Conservation (phyloP, 768 basidiomycete species). For the Tulasnella sp. region DNA sequence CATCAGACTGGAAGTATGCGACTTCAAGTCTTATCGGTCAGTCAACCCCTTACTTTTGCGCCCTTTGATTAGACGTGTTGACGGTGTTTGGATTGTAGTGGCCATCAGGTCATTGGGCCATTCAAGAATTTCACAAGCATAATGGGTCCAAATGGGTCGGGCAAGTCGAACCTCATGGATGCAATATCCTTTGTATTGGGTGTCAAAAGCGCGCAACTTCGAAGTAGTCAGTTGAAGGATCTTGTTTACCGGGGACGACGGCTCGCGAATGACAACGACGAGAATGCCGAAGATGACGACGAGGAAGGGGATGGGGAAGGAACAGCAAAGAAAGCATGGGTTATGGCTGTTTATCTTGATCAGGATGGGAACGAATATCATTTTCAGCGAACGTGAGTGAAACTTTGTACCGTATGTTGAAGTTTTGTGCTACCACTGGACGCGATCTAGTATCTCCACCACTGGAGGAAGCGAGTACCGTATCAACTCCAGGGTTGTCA, state of each 20-base stretch:
- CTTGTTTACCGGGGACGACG: conserved; percentile 83
- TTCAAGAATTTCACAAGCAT: conserved; percentile 90
- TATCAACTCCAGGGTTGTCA: conserved; percentile 66
- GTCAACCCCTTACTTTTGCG: conserved; percentile 11
- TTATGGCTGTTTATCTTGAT: conserved; percentile 81
- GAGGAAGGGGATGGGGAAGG: conserved; percentile 56
- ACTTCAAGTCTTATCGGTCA: conserved; percentile 93
- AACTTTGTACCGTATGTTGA: neutral
- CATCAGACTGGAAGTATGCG: conserved; percentile 73
- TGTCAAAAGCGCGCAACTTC: conserved; percentile 82
- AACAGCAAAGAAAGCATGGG: conserved; percentile 88
- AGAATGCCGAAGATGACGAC: conserved; percentile 31
- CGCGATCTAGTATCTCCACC: conserved; percentile 56
- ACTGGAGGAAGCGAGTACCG: conserved; percentile 84
- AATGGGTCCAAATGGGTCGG: conserved; percentile 97
- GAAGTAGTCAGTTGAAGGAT: conserved; percentile 89
- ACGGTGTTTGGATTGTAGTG: conserved; percentile 29
- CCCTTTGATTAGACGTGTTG: neutral
- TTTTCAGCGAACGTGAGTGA: conserved; percentile 81
- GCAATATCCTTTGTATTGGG: conserved; percentile 98
- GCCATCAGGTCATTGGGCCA: conserved; percentile 77
- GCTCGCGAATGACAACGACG: conserved; percentile 34
- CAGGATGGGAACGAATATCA: conserved; percentile 65
- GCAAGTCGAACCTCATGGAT: conserved; percentile 99
- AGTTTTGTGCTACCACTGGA: neutral